These are phyloP conservation scores for Phytophthora crassamura DNA, from an alignment of 352 stramenopile genomes.

Conservation along the genomic window DNA sequence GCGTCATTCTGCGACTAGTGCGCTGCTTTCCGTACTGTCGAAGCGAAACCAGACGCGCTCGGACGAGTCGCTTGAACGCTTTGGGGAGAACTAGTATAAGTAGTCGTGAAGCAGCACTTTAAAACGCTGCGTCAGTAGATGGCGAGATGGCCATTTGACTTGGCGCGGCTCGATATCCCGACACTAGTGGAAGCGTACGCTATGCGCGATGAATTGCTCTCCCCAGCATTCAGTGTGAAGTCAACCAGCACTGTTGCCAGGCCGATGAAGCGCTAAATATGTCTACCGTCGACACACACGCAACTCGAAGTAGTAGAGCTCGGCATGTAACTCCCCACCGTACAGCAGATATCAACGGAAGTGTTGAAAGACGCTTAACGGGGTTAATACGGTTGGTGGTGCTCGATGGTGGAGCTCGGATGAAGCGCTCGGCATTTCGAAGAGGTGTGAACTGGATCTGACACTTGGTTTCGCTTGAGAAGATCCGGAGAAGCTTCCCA, in stretches of 20 bases:
- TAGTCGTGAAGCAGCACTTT: slow-evolving; percentile 47
- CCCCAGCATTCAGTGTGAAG: slow-evolving; percentile 79
- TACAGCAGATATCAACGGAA: slow-evolving; percentile 40
- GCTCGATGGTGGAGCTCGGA: slow-evolving; percentile 1
- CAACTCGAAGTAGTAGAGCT: slow-evolving; percentile 56
- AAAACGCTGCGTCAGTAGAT: slow-evolving; percentile 57
- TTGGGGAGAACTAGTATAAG: slow-evolving; percentile 63
- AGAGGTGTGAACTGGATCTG: slow-evolving; percentile 65
- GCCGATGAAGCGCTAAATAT: slow-evolving; percentile 38
- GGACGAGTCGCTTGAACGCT: slow-evolving; percentile 45
- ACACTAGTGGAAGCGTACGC: slow-evolving; percentile 75
- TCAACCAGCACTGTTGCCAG: slow-evolving; percentile 66
- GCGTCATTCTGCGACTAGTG: slow-evolving; percentile 50
- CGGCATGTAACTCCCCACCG: slow-evolving; percentile 56
- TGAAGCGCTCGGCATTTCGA: slow-evolving; percentile 11
- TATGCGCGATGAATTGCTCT: slow-evolving; percentile 81
- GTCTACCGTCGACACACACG: slow-evolving; percentile 51
- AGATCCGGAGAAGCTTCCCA: slow-evolving; percentile 55
- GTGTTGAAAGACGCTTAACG: slow-evolving; percentile 23
- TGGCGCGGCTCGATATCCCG: slow-evolving; percentile 48
- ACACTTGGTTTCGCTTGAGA: slow-evolving; percentile 59
- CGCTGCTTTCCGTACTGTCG: slow-evolving; percentile 42
- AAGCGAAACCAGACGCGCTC: slow-evolving; percentile 72
- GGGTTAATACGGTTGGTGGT: slow-evolving; percentile 1
- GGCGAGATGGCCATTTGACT: slow-evolving; percentile 60